These are phyloP conservation scores for Rosa persica DNA, from an alignment of 306 rosid genomes.

Conservation along the genomic window DNA sequence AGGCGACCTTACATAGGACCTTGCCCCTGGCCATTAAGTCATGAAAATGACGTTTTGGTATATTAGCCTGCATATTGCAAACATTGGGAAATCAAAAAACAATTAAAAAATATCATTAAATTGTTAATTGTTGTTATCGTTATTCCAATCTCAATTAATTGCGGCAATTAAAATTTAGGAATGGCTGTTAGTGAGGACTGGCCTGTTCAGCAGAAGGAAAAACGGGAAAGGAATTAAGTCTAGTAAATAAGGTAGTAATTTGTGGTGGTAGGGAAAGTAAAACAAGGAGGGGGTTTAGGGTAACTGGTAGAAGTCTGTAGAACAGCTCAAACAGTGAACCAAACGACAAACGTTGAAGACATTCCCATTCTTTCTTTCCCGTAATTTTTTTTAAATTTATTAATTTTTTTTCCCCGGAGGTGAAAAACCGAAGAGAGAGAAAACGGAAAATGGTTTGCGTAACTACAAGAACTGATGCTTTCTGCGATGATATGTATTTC, in stretches of 20 bases:
- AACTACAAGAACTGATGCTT: slow-evolving; percentile 43
- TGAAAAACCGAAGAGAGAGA: background rate
- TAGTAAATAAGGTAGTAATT: slow-evolving; percentile 5
- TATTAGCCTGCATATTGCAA: background rate
- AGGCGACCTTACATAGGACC: too few species aligned
- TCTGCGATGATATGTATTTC: background rate
- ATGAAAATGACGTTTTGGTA: background rate
- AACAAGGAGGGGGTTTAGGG: background rate
- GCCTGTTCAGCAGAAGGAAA: background rate
- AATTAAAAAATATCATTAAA: background rate
- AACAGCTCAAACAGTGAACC: background rate
- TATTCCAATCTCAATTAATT: background rate
- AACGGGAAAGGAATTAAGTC: background rate
- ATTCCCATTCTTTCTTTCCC: background rate
- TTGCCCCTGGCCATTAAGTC: background rate
- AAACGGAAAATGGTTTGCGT: slow-evolving; percentile 45
- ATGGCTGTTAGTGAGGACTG: background rate
- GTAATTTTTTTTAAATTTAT: background rate
- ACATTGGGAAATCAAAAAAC: background rate
- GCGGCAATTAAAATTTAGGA: background rate
- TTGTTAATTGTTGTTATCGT: background rate
- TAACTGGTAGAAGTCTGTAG: background rate
- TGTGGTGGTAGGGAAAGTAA: slow-evolving; percentile 2
- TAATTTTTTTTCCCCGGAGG: background rate
- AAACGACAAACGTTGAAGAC: background rate